phyloP scores from a whole-genome alignment of 2,329 filamentous ascomycete genomes.

The Aspergillus fumigatus region DNA sequence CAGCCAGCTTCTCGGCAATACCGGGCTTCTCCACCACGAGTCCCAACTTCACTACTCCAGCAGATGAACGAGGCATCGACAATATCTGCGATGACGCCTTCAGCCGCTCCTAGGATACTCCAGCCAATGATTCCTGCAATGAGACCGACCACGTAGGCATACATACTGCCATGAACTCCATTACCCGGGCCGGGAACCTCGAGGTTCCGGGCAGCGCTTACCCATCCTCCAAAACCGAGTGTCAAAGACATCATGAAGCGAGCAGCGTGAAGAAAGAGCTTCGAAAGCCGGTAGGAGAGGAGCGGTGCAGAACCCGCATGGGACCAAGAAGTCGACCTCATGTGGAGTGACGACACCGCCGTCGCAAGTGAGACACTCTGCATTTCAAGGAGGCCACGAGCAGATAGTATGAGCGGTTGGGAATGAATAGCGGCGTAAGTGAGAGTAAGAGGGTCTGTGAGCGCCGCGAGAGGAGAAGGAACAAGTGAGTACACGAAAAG shows the following conservation, averaged over 20 bases:
- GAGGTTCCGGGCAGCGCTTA: slow-evolving; percentile 79
- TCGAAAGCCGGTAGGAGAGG: slow-evolving; percentile 85
- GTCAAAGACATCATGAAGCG: slow-evolving; percentile 86
- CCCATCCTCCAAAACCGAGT: slow-evolving; percentile 94
- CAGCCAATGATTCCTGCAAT: slow-evolving; percentile 94
- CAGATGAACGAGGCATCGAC: slow-evolving; percentile 87
- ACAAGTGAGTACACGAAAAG: slow-evolving; percentile 74
- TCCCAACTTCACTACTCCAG: slow-evolving; percentile 82
- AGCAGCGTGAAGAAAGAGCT: slow-evolving; percentile 84
- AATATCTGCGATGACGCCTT: slow-evolving; percentile 80
- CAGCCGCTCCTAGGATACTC: slow-evolving; percentile 85
- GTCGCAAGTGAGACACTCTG: slow-evolving; percentile 70
- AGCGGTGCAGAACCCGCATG: slow-evolving; percentile 49
- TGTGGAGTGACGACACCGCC: slow-evolving; percentile 58
- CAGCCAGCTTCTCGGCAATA: slow-evolving; percentile 91
- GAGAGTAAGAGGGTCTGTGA: slow-evolving; percentile 87
- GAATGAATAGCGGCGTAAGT: slow-evolving; percentile 95
- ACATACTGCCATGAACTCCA: slow-evolving; percentile 69
- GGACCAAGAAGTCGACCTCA: slow-evolving; percentile 40
- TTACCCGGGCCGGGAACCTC: slow-evolving; percentile 50
- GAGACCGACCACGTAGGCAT: slow-evolving; percentile 89
- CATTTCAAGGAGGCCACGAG: slow-evolving; percentile 75
- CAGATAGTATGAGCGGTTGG: slow-evolving; percentile 70
- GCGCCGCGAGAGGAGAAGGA: slow-evolving; percentile 75
- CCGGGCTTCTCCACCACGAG: slow-evolving; percentile 57